A percentile compares a stretch with the other conserved stretches of the same genome.
These are phyloP conservation scores for Synchytrium microbalum DNA, from an alignment of 371 early-diverging fungal genomes.

Conservation along the genomic window DNA sequence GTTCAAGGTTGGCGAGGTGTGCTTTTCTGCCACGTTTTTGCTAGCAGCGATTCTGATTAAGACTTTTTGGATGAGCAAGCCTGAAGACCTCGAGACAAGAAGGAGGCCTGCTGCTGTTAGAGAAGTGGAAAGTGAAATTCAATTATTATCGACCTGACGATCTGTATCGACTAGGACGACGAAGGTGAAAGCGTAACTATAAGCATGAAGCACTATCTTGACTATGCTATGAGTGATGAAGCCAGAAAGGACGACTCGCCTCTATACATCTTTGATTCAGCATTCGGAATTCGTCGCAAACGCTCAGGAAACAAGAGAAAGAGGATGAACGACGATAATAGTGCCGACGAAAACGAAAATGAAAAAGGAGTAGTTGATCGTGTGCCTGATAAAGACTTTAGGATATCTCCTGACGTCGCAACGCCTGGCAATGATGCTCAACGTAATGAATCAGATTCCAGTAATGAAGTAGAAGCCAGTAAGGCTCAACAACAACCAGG, in stretches of 20 bases:
- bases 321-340: not conserved
- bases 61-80: too few relatives aligned
- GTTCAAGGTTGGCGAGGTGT: slow-evolving; percentile 65
- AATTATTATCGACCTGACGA: not conserved
- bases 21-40: too few relatives aligned
- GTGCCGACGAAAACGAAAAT: slow-evolving; percentile 3
- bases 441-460: not conserved
- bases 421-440: not conserved
- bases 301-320: slow-evolving; percentile 16
- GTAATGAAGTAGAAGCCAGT: not conserved
- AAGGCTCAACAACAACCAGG: not conserved
- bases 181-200: slow-evolving; percentile 64
- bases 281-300: slow-evolving; percentile 43
- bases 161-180: slow-evolving; percentile 43
- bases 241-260: slow-evolving; percentile 66
- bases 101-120: too few relatives aligned
- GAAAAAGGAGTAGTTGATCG: slow-evolving; percentile 10
- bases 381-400: slow-evolving; percentile 12
- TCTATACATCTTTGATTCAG: slow-evolving; percentile 72
- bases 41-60: too few relatives aligned
- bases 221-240: slow-evolving; percentile 42
- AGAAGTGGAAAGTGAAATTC: too few relatives aligned
- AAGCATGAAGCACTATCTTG: slow-evolving; percentile 62
- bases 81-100: too few relatives aligned
- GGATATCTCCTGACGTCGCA: slow-evolving; percentile 7